Evolutionary conservation across 208 protist genomes (phyloP).

Genomic region (Trypanosoma avium): DNA sequence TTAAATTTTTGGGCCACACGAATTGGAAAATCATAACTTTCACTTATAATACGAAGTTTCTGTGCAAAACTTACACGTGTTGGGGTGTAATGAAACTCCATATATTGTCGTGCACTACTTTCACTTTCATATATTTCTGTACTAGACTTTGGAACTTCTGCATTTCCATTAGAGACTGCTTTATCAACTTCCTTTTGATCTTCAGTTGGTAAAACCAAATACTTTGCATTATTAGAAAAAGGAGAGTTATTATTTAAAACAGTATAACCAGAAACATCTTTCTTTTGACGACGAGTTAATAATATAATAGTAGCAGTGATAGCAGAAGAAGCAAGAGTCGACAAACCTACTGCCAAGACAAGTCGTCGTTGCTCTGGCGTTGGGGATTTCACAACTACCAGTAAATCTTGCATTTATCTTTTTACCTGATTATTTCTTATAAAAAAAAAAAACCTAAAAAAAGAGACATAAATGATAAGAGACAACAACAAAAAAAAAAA

Average conservation of each 20-base stretch:
- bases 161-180: background rate
- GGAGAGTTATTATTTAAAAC: too few species aligned
- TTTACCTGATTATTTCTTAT: slow-evolving; percentile 17
- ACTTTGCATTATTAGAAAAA: too few species aligned
- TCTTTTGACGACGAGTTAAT: background rate
- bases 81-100: slow-evolving; percentile 86
- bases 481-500: too few species aligned
- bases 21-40: slow-evolving; percentile 74
- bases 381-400: slow-evolving; percentile 4
- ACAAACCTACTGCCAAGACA: slow-evolving; percentile 1
- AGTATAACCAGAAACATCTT: too few species aligned
- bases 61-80: slow-evolving; percentile 49
- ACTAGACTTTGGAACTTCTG: background rate
- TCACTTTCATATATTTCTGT: slow-evolving; percentile 65
- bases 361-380: slow-evolving; percentile 8
- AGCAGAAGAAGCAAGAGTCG: slow-evolving; percentile 12
- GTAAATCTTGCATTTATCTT: background rate
- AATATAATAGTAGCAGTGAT: background rate
- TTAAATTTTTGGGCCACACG: slow-evolving; percentile 64
- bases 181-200: background rate
- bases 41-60: slow-evolving; percentile 31
- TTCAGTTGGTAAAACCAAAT: background rate
- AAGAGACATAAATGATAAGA: too few species aligned
- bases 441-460: slow-evolving; percentile 18
- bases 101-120: slow-evolving; percentile 61